Evolutionary conservation across 805 yeast species (phyloP), one percentile per base, ranked within the genome.

Genomic region (Metschnikowia koreensis): DNA sequence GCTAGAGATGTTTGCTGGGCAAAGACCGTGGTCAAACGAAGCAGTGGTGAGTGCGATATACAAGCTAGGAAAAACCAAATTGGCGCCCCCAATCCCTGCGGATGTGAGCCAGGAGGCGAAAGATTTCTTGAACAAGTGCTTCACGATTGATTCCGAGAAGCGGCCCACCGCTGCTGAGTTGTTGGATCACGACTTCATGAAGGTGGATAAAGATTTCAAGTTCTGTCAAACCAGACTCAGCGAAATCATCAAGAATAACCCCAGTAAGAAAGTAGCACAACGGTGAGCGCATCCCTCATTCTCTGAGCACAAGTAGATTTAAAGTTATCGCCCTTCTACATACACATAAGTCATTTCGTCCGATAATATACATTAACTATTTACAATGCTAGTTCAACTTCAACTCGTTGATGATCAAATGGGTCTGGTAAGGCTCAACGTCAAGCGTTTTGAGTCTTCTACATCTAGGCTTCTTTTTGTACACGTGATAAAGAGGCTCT

Each of bases 1-100:
- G 27, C 67, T 94, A 47, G 99, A 94, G 68, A 94, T 94, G 98
- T 91, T 88, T 76, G 97, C 97, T 0, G 99, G 98, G 1, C 82
- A 91, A 59, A 75, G 99, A 51, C 99, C 99, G 0, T 94, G 99
- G 99, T 89, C 96, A 1, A 90, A 94, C 55, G 85, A 88, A 58
- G 98, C 93, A 43, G 96, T 93, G 13, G 89, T 92, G 22, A 94
- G 97, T 43, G 99, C 97, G 2, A 89, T 94, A 79, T 87, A 89
- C 68, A 89, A 91, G 70, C 69, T 81, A 41, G 98, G 98, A 6
- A 87, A 87, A 54, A 82, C 91, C 29, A 87, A 89, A 63, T 79
- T 85, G 46, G 96, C 97, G 0, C 99, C 99, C 3, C 99, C 99
- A 0, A 91, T 96, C 46, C 96, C 97, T 0, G 92, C 87, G n/a